These are phyloP conservation scores for Polyrhizophydium stewartii DNA, from an alignment of 371 early-diverging fungal species.

Conservation along the genomic window DNA sequence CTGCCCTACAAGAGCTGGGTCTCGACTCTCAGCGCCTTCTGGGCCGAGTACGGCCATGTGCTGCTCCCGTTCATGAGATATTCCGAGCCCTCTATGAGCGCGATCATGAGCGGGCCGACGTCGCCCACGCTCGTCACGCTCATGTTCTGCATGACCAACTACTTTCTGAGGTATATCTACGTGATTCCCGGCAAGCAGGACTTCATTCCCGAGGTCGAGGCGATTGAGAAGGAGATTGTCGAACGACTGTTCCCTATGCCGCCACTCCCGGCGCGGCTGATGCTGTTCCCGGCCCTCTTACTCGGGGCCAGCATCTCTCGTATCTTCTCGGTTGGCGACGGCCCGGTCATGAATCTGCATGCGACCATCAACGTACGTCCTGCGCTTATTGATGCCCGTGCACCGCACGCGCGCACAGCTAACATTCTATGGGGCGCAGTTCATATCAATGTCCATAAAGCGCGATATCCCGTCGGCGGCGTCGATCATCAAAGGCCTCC, in stretches of 20 bases:
- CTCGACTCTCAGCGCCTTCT: not conserved
- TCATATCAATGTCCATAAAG: no score
- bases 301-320: not conserved
- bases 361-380: no score
- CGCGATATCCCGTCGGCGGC: no score
- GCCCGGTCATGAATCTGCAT: no score
- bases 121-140: not conserved
- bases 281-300: not conserved
- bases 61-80: no score
- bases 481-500: no score
- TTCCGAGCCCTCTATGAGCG: not conserved
- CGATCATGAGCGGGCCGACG: not conserved
- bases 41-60: no score
- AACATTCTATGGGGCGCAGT: no score
- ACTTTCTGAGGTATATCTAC: not conserved
- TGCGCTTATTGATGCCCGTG: no score
- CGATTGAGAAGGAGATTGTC: not conserved
- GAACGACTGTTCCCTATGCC: not conserved
- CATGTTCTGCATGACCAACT: slow-evolving; percentile 1
- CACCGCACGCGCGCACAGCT: no score
- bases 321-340: not conserved
- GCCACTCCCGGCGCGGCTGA: not conserved
- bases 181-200: not conserved
- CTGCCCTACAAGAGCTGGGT: not conserved
- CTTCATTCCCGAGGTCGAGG: not conserved